A percentile compares a stretch with the other conserved stretches of the same genome.
Conservation (phyloP, 176 grass and related monocot genomes). For the Raddia guianensis region DNA sequence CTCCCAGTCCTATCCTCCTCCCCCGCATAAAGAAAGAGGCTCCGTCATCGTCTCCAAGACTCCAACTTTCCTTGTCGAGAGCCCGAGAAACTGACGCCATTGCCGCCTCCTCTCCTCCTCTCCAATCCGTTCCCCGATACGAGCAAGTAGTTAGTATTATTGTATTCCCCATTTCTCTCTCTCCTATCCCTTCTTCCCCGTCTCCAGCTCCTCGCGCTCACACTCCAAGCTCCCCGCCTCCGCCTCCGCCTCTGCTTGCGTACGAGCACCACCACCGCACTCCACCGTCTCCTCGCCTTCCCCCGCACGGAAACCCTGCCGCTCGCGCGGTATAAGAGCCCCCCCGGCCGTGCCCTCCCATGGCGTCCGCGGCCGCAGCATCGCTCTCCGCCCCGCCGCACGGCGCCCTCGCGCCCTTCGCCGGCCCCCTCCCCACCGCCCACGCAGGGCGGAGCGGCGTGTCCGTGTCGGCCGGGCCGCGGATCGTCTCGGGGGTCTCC, state of each 20-base stretch:
- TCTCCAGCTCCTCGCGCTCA: neutral
- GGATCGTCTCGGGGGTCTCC: neutral
- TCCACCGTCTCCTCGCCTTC: constrained; percentile 32
- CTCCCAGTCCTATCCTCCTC: no score
- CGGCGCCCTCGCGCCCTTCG: constrained; percentile 15
- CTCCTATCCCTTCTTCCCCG: neutral
- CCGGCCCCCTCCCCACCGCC: neutral
- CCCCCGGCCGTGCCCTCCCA: neutral
- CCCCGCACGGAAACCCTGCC: constrained; percentile 38
- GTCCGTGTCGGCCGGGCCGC: neutral
- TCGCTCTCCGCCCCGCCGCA: constrained; percentile 27
- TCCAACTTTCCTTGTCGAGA: neutral
- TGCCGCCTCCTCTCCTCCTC: neutral
- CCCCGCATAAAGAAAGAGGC: neutral
- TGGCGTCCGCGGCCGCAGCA: constrained; percentile 45
- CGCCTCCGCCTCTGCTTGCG: neutral
- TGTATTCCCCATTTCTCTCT: neutral
- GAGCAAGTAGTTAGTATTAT: constrained; percentile 6
- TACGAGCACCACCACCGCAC: constrained; percentile 37
- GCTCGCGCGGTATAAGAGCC: constrained; percentile 22
- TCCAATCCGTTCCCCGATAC: constrained; percentile 28
- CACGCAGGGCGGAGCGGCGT: neutral
- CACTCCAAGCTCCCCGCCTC: neutral
- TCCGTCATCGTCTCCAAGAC: constrained; percentile 36
- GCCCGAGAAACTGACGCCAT: constrained; percentile 17